These are phyloP conservation scores for Uronychia setigera DNA, from an alignment of 73 alveolate species.

Conservation along the genomic window DNA sequence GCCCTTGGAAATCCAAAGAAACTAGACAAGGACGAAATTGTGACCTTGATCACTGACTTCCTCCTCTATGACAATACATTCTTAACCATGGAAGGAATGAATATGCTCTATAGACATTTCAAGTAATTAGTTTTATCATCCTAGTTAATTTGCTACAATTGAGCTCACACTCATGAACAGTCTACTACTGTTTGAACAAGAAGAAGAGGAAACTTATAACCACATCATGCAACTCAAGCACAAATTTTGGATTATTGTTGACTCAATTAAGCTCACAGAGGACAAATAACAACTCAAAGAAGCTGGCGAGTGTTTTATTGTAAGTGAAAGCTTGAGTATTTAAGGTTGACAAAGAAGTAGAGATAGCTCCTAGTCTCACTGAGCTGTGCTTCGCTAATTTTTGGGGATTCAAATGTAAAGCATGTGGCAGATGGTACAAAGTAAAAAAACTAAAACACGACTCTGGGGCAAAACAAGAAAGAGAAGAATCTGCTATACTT, in stretches of 20 bases:
- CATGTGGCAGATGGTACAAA: constrained; percentile 1
- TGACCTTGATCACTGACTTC: background rate
- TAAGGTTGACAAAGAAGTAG: background rate
- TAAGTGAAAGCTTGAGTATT: too few relatives aligned
- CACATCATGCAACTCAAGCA: background rate
- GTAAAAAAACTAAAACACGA: background rate
- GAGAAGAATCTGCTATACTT: background rate
- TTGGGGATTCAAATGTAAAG: constrained; percentile 1
- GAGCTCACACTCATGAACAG: background rate
- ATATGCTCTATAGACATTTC: constrained; percentile 3
- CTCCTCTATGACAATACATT: background rate
- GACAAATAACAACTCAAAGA: background rate
- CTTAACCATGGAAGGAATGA: background rate
- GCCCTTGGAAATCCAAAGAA: background rate
- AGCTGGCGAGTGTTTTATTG: background rate
- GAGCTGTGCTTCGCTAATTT: background rate
- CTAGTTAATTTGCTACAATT: background rate
- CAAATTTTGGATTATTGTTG: background rate
- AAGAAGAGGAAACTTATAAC: background rate
- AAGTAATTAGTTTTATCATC: background rate
- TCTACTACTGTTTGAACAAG: background rate
- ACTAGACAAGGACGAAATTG: constrained; percentile 5
- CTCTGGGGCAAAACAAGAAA: background rate
- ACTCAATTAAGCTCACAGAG: constrained; percentile 2
- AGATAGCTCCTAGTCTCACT: background rate